Base-by-base conservation (phyloP, 768 basidiomycete genomes). In the Collybia mongolica region DNA sequence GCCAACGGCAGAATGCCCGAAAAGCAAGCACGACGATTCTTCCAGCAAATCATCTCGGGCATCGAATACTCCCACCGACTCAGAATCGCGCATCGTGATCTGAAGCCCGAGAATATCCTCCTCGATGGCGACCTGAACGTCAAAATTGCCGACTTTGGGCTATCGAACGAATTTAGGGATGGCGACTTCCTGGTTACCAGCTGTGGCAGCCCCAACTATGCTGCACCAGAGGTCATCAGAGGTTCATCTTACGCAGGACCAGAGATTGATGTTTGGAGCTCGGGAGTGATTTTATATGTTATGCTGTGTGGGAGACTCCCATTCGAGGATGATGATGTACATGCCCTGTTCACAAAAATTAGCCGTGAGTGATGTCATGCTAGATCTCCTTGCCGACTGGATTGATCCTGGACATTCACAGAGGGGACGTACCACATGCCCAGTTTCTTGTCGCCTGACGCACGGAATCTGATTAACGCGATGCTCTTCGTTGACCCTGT, bases 121-220 rank as follows among this genome's bases (percentile, higher is more conserved):
- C 77, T 93, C 5, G 90, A 92, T 68, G 87, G 89, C 46, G 83
- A 87, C 62, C 76, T 88, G 52, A 91, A 90, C 60, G 86, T 98
- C 71, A 99, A 99, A 72, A 98, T 99, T 54, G 95, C 93, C n/a
- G 97, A 99, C 74, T 99, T 98, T 65, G 97, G 97, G 2, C 75
- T 99, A 46, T 91, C 91, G 2, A 98, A 95, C 66, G 89, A 95
- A 64, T 95, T 98, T 73, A 87, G 86, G 61, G 96, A 98, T 60
- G 97, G 96, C 1, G 93, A 94, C 63, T 98, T 98, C 68, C 74
- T 99, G 49, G 93, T 93, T 61, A 99, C 97, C 7, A 95, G 92
- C 58, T 99, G 97, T 66, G 96, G 97, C 1, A 94, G 92, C 65
- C 97, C 97, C 0, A 98, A 99, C 67, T 99, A 99, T 60, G 97